Percentiles rank a stretch among this genome's conserved stretches.
Evolutionary conservation across 805 yeast genomes (phyloP).

Genomic region (Tetrapisispora fleetii): DNA sequence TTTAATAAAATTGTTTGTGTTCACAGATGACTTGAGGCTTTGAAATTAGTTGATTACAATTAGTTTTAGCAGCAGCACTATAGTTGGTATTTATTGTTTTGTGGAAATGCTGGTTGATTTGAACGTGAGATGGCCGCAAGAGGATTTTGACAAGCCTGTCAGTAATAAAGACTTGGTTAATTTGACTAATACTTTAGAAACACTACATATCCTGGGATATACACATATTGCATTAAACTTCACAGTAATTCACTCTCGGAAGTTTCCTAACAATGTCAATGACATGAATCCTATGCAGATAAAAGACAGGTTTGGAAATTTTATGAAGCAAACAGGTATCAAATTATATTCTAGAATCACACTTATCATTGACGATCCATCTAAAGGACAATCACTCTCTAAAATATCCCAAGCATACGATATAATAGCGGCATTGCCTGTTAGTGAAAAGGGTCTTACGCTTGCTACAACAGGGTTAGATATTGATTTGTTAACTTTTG

Average conservation of each 20-base stretch:
- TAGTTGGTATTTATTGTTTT: no score
- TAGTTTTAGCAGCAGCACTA: no score
- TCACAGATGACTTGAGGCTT: no score
- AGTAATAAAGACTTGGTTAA: constrained; percentile 33
- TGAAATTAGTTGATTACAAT: no score
- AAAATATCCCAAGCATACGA: constrained; percentile 46
- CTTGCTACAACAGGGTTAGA: constrained; percentile 68
- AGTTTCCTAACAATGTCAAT: constrained; percentile 38
- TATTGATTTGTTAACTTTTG: constrained; percentile 70
- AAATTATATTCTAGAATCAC: constrained; percentile 65
- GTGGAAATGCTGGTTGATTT: constrained; percentile 47
- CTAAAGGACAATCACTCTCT: constrained; percentile 50
- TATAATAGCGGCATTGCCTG: constrained; percentile 71
- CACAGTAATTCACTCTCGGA: constrained; percentile 40
- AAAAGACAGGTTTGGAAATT: constrained; percentile 18
- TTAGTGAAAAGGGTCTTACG: constrained; percentile 67
- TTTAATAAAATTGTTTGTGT: no score
- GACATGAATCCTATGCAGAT: constrained; percentile 37
- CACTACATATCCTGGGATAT: constrained; percentile 55
- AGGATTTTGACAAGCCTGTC: constrained; percentile 36
- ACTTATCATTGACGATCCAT: constrained; percentile 62
- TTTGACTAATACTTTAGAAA: constrained; percentile 41
- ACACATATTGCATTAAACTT: constrained; percentile 71
- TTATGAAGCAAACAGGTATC: constrained; percentile 31
- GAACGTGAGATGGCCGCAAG: constrained; percentile 65